Evolutionary conservation across 1,284 basidiomycete species (phyloP).

Genomic region (Lentinula novae-zelandiae): DNA sequence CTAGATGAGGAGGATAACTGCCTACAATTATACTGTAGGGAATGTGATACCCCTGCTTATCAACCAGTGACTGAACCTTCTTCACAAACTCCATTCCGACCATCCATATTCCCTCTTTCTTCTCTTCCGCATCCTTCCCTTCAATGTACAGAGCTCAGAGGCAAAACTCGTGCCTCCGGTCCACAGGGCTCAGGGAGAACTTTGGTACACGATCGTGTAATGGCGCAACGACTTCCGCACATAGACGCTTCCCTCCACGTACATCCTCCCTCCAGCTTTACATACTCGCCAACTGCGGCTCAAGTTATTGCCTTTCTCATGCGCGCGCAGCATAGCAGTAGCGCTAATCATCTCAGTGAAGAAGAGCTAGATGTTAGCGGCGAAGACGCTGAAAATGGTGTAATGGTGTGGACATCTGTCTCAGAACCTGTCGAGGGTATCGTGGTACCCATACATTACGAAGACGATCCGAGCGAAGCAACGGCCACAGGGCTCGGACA

Average conservation of each 20-base stretch:
- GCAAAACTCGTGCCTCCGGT: not conserved
- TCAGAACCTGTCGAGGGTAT: conserved; percentile 38
- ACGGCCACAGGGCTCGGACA: not conserved
- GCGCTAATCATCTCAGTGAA: too few species aligned
- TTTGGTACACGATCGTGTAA: conserved; percentile 6
- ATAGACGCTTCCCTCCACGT: conserved; percentile 5
- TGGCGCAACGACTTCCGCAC: conserved; percentile 2
- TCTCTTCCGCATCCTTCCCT: not conserved
- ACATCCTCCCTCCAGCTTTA: conserved; percentile 8
- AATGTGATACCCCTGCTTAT: not conserved
- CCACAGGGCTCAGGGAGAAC: not conserved
- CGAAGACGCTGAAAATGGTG: conserved; percentile 2
- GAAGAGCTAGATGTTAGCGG: not conserved
- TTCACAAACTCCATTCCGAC: not conserved
- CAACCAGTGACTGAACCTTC: not conserved
- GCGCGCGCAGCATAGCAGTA: not conserved
- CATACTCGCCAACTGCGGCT: conserved; percentile 1
- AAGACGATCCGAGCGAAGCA: conserved; percentile 37
- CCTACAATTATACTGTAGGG: not conserved
- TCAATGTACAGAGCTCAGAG: not conserved
- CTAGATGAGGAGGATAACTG: not conserved
- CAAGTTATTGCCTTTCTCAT: conserved; percentile 3
- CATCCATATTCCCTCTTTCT: not conserved
- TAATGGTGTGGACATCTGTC: conserved; percentile 50
- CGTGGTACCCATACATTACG: conserved; percentile 48